phyloP scores from a whole-genome alignment of 139 green algal species.

The Ettlia oleoabundans region DNA sequence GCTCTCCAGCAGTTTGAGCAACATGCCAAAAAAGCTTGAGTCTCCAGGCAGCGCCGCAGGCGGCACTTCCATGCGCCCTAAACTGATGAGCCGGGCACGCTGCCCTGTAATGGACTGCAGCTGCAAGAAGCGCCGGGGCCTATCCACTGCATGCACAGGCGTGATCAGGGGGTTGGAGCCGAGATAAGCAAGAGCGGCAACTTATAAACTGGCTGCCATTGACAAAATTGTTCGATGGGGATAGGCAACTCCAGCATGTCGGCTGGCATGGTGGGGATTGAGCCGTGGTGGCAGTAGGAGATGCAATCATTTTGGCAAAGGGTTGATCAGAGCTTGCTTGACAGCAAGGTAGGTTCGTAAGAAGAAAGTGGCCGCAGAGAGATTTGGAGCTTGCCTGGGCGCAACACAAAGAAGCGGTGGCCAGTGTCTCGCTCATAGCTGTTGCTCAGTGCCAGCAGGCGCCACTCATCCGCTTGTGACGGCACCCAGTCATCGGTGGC shows the following conservation, averaged over 20 bases:
- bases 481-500: neutral
- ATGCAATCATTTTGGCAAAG: too few relatives aligned
- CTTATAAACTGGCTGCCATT: too few relatives aligned
- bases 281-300: too few relatives aligned
- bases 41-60: conserved; percentile 16
- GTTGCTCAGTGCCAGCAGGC: conserved; percentile 26
- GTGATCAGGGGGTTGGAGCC: neutral
- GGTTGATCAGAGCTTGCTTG: too few relatives aligned
- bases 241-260: too few relatives aligned
- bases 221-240: too few relatives aligned
- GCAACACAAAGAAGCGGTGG: conserved; percentile 32
- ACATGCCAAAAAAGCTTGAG: conserved; percentile 67
- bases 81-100: neutral
- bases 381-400: neutral
- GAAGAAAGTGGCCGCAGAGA: too few relatives aligned
- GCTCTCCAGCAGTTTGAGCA: conserved; percentile 51
- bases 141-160: conserved; percentile 21
- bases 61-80: neutral
- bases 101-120: conserved; percentile 5
- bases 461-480: conserved; percentile 5
- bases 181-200: neutral
- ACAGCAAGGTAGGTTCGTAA: too few relatives aligned
- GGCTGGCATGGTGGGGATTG: too few relatives aligned
- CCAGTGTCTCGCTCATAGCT: conserved; percentile 35
- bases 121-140: conserved; percentile 31